Conservation (phyloP, 495 filamentous ascomycete genomes). For the Penicillium atrosanguineum region DNA sequence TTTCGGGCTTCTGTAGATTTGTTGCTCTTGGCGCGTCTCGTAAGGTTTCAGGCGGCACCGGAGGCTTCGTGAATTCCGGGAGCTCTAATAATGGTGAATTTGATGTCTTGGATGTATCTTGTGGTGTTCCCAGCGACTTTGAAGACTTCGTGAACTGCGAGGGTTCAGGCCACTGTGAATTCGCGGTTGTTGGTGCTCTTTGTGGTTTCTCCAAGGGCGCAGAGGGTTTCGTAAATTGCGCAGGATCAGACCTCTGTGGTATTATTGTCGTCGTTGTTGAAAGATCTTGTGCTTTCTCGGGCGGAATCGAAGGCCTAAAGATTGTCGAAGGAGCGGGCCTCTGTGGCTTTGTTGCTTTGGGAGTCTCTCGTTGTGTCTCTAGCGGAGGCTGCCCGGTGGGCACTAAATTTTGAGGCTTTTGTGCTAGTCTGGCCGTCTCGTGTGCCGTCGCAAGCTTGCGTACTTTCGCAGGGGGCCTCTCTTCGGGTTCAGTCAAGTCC, state of each 20-base stretch:
- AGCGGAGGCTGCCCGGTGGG: background rate
- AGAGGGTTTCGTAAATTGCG: constrained; percentile 1
- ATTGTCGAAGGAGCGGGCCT: background rate
- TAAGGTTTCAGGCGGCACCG: too few species aligned
- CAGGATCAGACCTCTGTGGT: background rate
- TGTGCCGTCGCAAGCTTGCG: background rate
- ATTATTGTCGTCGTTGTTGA: background rate
- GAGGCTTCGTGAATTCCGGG: too few species aligned
- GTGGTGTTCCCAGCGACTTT: background rate
- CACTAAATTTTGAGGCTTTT: background rate
- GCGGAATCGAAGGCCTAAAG: background rate
- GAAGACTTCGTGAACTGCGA: constrained; percentile 1
- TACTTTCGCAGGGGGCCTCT: background rate
- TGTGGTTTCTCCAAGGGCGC: background rate
- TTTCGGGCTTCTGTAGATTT: background rate
- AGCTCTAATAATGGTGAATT: background rate
- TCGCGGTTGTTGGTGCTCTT: background rate
- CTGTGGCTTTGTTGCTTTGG: background rate
- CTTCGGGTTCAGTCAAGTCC: constrained; percentile 20
- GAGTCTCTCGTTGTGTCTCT: background rate
- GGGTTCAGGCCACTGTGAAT: background rate
- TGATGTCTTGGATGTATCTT: background rate
- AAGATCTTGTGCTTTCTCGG: background rate
- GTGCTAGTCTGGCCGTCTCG: background rate
- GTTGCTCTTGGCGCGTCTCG: background rate